Evolutionary conservation across 2,329 filamentous ascomycete genomes (phyloP).

Genomic region (Xylaria polymorpha): DNA sequence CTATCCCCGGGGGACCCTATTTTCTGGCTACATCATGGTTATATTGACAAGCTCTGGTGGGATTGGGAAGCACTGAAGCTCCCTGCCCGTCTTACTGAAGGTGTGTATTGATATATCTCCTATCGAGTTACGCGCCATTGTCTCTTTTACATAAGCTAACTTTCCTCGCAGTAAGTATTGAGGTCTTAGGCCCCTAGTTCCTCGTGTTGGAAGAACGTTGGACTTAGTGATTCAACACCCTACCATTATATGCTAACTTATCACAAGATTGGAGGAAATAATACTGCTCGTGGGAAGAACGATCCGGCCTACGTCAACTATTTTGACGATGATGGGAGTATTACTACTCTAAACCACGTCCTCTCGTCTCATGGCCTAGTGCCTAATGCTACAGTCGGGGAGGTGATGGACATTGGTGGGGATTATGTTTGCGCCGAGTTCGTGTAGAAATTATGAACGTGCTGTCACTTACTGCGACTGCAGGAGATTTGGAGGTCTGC

Average conservation of each 20-base stretch:
- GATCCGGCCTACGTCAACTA: constrained; percentile 21
- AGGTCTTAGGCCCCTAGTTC: neutral
- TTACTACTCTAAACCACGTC: constrained; percentile 21
- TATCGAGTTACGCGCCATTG: neutral
- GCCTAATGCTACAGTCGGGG: constrained; percentile 25
- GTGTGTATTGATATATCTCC: neutral
- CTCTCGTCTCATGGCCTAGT: constrained; percentile 19
- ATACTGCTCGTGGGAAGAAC: constrained; percentile 16
- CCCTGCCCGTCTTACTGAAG: constrained; percentile 22
- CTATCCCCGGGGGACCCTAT: constrained; percentile 27
- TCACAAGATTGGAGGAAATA: constrained; percentile 25
- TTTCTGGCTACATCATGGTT: constrained; percentile 26
- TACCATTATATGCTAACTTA: neutral
- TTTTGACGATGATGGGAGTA: constrained; percentile 23
- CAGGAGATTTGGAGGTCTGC: too few species aligned
- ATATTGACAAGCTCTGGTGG: constrained; percentile 30
- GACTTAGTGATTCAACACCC: neutral
- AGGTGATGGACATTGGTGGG: constrained; percentile 29
- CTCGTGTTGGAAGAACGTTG: neutral
- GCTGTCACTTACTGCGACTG: too few species aligned
- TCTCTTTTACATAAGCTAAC: neutral
- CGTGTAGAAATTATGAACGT: neutral
- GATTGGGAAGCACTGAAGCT: constrained; percentile 21
- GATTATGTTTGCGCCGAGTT: constrained; percentile 29
- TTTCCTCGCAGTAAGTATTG: neutral